Percentiles rank a stretch among this genome's conserved stretches.
Conservation (phyloP, 148 eudicot species). For the Rhododendron vialii region DNA sequence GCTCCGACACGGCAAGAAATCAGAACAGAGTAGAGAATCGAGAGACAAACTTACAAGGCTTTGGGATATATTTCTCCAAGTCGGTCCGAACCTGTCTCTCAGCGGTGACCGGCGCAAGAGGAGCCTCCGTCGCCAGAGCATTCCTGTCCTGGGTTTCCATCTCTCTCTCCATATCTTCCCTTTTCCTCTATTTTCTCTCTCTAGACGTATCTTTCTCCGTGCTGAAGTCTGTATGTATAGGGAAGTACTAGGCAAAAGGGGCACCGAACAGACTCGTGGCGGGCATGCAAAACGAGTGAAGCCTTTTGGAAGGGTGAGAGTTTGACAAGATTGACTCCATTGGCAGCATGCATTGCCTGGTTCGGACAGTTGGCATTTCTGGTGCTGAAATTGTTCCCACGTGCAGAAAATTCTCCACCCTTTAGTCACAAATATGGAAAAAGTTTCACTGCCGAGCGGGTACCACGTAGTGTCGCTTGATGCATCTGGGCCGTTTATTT, state of each 20-base stretch:
- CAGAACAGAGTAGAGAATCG: background rate
- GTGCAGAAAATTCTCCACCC: too few species aligned
- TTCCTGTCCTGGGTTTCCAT: constrained; percentile 27
- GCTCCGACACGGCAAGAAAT: too few species aligned
- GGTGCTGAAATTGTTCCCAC: background rate
- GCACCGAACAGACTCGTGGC: background rate
- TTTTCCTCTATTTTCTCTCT: background rate
- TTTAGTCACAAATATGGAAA: too few species aligned
- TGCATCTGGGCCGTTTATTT: too few species aligned
- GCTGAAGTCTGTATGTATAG: background rate
- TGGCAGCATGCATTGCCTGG: background rate
- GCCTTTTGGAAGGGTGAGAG: background rate
- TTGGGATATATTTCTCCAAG: constrained; percentile 60
- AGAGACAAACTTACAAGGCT: constrained; percentile 52
- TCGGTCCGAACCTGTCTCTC: constrained; percentile 58
- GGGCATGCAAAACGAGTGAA: background rate
- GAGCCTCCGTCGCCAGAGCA: constrained; percentile 61
- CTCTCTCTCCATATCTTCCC: background rate
- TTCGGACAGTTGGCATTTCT: background rate
- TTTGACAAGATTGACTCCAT: background rate
- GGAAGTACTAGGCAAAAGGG: background rate
- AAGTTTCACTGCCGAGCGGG: too few species aligned
- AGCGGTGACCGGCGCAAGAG: constrained; percentile 50
- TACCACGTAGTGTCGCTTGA: too few species aligned
- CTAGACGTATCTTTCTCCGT: too few species aligned